Evolutionary conservation across 768 basidiomycete genomes (phyloP), one percentile per base, ranked within the genome.

Genomic region (Harrya chromipes): DNA sequence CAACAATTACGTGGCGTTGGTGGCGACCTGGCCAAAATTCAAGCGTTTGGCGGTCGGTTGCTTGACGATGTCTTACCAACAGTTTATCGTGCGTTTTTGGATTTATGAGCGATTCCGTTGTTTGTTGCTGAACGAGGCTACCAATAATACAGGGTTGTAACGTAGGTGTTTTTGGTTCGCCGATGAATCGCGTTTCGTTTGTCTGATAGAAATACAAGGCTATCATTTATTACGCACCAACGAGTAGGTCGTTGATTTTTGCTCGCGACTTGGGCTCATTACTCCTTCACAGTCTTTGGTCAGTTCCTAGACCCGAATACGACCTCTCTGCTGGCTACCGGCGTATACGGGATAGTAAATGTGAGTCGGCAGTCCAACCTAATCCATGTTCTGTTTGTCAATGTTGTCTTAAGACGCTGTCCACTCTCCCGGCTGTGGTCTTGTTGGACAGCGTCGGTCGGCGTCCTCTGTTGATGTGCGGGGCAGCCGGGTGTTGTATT

Each of bases 251-350:
- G n/a, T n/a, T 11, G 4, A 21, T 20, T 46, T 33, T 46, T 45
- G 19, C 3, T 36, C 38, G 16, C 12, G 12, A 14, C 20, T 42
- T 14, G 53, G 23, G 55, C 55, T 54, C 57, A 65, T 44, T 55
- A 57, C 6, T 58, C 48, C 9, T 31, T 55, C n/a, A n/a, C n/a
- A 61, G 73, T 75, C 33, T 74, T 74, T 47, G 60, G 66, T 43
- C 70, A 72, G 46, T 49, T 75, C n/a, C 54, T 74, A 29, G 62
- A 71, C 19, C 68, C 66, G 0, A 70, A 66, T 33, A 74, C 73
- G 1, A 70, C 73, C 1, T 74, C 73, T 8, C 50, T 74, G 6
- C 54, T 74, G 10, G 73, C 74, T n/a, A 70, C 72, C 1, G 73
- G 73, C 12, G 70, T 72, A 19, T 72, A 65, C 17, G 74, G 73